Evolutionary conservation across 192 early-diverging fungal genomes (phyloP).

Genomic region (Mortierella antarctica): DNA sequence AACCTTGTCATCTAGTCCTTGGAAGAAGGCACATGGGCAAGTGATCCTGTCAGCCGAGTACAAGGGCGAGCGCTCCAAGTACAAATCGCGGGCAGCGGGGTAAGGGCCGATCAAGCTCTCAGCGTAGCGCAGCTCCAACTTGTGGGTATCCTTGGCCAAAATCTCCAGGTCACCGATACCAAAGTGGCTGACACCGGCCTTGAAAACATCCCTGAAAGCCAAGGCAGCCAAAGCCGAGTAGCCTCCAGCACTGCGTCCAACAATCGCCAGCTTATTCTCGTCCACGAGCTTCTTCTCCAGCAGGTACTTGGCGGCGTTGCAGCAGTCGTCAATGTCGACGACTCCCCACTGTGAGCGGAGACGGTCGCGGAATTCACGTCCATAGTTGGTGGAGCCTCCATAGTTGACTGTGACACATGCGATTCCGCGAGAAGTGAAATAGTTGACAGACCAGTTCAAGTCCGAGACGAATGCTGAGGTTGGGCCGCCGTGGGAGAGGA

Average conservation of each 20-base stretch:
- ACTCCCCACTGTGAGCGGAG: conserved; percentile 77
- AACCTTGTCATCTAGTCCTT: conserved; percentile 78
- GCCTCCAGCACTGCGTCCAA: conserved; percentile 77
- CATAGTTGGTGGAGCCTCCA: conserved; percentile 81
- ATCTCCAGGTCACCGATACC: conserved; percentile 79
- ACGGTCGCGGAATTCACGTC: conserved; percentile 78
- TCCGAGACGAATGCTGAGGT: conserved; percentile 55
- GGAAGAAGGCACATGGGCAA: conserved; percentile 77
- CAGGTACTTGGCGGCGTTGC: conserved; percentile 73
- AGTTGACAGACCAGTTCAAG: conserved; percentile 67
- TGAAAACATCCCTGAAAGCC: conserved; percentile 80
- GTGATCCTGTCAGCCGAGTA: conserved; percentile 66
- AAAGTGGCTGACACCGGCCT: conserved; percentile 73
- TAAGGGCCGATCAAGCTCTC: conserved; percentile 72
- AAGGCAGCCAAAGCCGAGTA: conserved; percentile 63
- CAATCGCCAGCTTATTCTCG: conserved; percentile 68
- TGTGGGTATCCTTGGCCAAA: conserved; percentile 81
- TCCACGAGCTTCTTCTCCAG: conserved; percentile 68
- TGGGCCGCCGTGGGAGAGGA: conserved; percentile 81
- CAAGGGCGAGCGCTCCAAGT: conserved; percentile 73
- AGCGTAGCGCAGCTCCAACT: conserved; percentile 77
- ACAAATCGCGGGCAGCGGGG: conserved; percentile 63
- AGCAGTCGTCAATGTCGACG: conserved; percentile 84
- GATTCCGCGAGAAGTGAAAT: conserved; percentile 83
- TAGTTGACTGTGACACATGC: conserved; percentile 82